phyloP scores from a whole-genome alignment of 371 early-diverging fungal species.

The Rhizopus stolonifer region DNA sequence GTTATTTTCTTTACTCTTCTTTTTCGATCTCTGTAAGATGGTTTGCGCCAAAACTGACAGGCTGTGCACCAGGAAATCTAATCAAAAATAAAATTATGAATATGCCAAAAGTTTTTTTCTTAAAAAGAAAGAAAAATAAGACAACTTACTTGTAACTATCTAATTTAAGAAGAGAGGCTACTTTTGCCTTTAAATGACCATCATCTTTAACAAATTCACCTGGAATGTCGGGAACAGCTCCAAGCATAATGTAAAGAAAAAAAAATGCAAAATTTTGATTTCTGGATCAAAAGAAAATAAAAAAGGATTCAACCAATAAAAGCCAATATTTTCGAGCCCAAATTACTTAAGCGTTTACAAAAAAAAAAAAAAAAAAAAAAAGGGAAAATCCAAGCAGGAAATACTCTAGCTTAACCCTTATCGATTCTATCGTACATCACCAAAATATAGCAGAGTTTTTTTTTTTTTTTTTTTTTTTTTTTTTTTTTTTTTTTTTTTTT shows the following conservation, averaged over 20 bases:
- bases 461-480: too few species aligned
- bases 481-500: too few species aligned
- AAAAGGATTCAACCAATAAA: too few species aligned
- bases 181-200: slow-evolving; percentile 29
- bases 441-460: too few species aligned
- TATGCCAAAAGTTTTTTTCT: too few species aligned
- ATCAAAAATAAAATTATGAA: background rate
- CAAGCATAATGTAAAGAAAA: slow-evolving; percentile 15
- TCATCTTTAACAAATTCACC: slow-evolving; percentile 41
- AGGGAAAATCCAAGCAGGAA: too few species aligned
- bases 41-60: slow-evolving; percentile 79
- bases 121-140: background rate
- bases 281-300: too few species aligned
- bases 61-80: slow-evolving; percentile 94
- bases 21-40: slow-evolving; percentile 72
- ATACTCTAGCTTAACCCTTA: too few species aligned
- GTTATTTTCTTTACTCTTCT: slow-evolving; percentile 60
- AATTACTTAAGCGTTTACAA: too few species aligned
- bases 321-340: too few species aligned
- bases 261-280: background rate
- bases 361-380: too few species aligned
- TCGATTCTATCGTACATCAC: too few species aligned
- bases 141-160: slow-evolving; percentile 40
- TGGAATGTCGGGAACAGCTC: slow-evolving; percentile 48
- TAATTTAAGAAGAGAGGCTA: slow-evolving; percentile 37